Conservation (phyloP, 2,329 filamentous ascomycete genomes). For the Apiospora arundinis region DNA sequence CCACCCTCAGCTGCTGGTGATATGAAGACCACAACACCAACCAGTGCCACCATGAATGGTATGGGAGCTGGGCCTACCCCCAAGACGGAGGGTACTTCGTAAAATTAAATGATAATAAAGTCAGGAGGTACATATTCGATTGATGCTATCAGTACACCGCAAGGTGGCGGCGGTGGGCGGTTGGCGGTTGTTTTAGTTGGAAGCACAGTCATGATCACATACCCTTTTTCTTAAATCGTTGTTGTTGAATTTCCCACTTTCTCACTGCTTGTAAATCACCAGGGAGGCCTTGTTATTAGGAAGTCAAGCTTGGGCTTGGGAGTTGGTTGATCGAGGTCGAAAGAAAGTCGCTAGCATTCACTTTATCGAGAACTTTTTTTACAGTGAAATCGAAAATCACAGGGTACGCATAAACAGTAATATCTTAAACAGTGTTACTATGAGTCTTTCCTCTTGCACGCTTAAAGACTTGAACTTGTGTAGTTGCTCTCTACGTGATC, state of each 20-base stretch:
- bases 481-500: too few relatives aligned
- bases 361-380: neutral
- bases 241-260: neutral
- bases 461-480: too few relatives aligned
- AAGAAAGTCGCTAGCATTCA: slow-evolving; percentile 32
- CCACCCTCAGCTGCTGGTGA: slow-evolving; percentile 57
- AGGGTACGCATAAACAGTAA: neutral
- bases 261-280: slow-evolving; percentile 28
- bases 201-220: slow-evolving; percentile 21
- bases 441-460: too few relatives aligned
- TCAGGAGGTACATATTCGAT: slow-evolving; percentile 15
- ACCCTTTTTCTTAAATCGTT: slow-evolving; percentile 21
- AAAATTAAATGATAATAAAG: slow-evolving; percentile 20
- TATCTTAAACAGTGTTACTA: too few relatives aligned
- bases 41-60: slow-evolving; percentile 21
- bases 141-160: slow-evolving; percentile 3
- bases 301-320: slow-evolving; percentile 25
- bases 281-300: slow-evolving; percentile 22
- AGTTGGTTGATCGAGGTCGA: slow-evolving; percentile 23
- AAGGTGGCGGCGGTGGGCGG: slow-evolving; percentile 11
- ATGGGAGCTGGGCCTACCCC: slow-evolving; percentile 45
- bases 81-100: slow-evolving; percentile 52
- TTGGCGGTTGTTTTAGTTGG: slow-evolving; percentile 7
- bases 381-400: neutral
- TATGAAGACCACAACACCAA: slow-evolving; percentile 50